phyloP scores from a whole-genome alignment of 169 alveolate species.

The Eimeria necatrix region DNA sequence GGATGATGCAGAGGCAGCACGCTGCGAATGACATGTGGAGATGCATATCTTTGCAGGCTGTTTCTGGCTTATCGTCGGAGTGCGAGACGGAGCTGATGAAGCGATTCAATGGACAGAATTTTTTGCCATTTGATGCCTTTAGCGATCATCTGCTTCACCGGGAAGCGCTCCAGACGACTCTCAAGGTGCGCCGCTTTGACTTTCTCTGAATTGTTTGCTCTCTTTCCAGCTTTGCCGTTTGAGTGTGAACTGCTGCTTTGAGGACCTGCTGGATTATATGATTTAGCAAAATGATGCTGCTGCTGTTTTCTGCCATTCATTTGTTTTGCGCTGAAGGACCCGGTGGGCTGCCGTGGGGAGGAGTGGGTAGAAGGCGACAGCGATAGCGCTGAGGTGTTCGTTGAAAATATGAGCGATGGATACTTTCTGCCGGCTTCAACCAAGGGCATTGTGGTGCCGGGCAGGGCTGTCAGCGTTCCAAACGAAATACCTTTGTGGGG shows the following conservation, averaged over 20 bases:
- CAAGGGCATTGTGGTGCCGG: slow-evolving; percentile 72
- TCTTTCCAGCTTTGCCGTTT: neutral
- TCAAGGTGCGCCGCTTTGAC: slow-evolving; percentile 30
- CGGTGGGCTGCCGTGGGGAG: slow-evolving; percentile 53
- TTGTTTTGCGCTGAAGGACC: slow-evolving; percentile 41
- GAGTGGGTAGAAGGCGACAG: slow-evolving; percentile 73
- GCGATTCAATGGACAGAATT: slow-evolving; percentile 71
- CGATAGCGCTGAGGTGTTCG: slow-evolving; percentile 64
- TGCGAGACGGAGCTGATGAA: slow-evolving; percentile 71
- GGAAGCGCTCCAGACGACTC: slow-evolving; percentile 66
- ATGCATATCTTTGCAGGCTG: slow-evolving; percentile 49
- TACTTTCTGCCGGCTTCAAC: slow-evolving; percentile 78
- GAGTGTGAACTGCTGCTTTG: neutral
- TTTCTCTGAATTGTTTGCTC: neutral
- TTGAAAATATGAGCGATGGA: slow-evolving; percentile 79
- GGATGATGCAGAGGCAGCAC: no score
- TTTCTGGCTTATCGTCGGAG: slow-evolving; percentile 57
- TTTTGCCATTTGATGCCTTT: slow-evolving; percentile 74
- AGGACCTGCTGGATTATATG: neutral
- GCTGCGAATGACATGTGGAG: no score
- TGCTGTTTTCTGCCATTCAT: no score
- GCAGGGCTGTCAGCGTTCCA: slow-evolving; percentile 75
- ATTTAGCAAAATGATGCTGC: neutral
- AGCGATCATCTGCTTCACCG: slow-evolving; percentile 77
- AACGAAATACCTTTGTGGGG: slow-evolving; percentile 5